These are phyloP conservation scores for Dendryphion nanum DNA, from an alignment of 2,329 filamentous ascomycete genomes.

Conservation along the genomic window DNA sequence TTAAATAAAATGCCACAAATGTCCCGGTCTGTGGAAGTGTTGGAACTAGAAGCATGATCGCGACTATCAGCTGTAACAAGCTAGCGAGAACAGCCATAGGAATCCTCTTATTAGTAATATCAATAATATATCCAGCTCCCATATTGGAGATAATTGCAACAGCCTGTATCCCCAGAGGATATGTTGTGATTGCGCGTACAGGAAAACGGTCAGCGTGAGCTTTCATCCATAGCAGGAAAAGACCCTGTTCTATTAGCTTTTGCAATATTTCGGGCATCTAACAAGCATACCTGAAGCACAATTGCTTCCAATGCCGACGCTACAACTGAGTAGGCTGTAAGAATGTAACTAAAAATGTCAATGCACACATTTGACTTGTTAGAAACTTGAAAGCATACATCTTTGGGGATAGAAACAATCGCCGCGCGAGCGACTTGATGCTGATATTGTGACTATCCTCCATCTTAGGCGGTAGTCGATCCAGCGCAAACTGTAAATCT, in stretches of 20 bases:
- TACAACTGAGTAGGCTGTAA: conserved; percentile 40
- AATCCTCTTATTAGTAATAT: conserved; percentile 34
- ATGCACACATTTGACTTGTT: background rate
- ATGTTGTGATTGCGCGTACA: conserved; percentile 55
- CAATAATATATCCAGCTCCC: conserved; percentile 38
- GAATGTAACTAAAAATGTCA: conserved; percentile 26
- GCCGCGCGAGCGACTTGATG: conserved; percentile 19
- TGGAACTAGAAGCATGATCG: conserved; percentile 35
- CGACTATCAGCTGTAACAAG: conserved; percentile 32
- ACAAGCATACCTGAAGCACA: too few species aligned
- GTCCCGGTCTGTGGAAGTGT: conserved; percentile 29
- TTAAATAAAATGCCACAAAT: conserved; percentile 40
- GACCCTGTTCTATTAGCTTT: too few species aligned
- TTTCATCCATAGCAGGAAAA: conserved; percentile 13
- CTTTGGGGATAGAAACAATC: conserved; percentile 20
- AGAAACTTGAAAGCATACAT: conserved; percentile 11
- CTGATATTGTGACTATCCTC: conserved; percentile 24
- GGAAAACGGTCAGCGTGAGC: conserved; percentile 18
- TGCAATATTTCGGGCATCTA: too few species aligned
- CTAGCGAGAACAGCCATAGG: conserved; percentile 38
- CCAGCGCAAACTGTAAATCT: conserved; percentile 24
- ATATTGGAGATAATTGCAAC: conserved; percentile 54
- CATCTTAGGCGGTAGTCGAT: conserved; percentile 23
- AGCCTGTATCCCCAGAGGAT: conserved; percentile 57
- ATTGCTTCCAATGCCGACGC: conserved; percentile 38